phyloP scores from a whole-genome alignment of 805 yeast genomes.

The Ascoidea asiatica region DNA sequence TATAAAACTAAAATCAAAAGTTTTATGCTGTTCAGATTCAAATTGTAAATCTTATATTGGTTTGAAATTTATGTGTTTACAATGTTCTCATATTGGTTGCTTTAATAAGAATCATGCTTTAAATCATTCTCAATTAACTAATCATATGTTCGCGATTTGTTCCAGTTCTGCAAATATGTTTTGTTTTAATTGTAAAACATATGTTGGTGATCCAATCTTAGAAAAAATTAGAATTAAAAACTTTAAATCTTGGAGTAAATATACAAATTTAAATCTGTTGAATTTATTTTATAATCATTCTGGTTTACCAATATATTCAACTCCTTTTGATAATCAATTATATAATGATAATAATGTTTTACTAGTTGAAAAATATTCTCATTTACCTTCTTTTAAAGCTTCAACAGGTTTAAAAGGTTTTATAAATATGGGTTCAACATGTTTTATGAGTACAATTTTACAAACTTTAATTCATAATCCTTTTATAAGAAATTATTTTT shows the following conservation, averaged over 20 bases:
- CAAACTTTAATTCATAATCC: conserved; percentile 91
- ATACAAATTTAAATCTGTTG: too few relatives aligned
- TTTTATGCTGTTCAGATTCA: conserved; percentile 41
- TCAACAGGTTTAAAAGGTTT: conserved; percentile 78
- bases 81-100: conserved; percentile 71
- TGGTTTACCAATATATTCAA: conserved; percentile 17
- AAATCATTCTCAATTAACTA: conserved; percentile 29
- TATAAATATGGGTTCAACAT: conserved; percentile 91
- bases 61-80: conserved; percentile 49
- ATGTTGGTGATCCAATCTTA: conserved; percentile 46
- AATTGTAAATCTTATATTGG: conserved; percentile 17
- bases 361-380: conserved; percentile 20
- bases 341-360: conserved; percentile 6
- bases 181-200: conserved; percentile 71
- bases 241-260: conserved; percentile 10
- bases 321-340: conserved; percentile 15
- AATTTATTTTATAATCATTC: conserved; percentile 11
- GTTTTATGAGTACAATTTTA: conserved; percentile 89
- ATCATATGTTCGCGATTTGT: conserved; percentile 56
- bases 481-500: conserved; percentile 59
- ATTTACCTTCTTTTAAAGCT: conserved; percentile 36
- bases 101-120: conserved; percentile 33
- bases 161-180: conserved; percentile 52
- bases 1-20: conserved; percentile 25
- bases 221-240: conserved; percentile 33